These are phyloP conservation scores for Alternaria rosae DNA, from an alignment of 2,329 filamentous ascomycete species.

Conservation along the genomic window DNA sequence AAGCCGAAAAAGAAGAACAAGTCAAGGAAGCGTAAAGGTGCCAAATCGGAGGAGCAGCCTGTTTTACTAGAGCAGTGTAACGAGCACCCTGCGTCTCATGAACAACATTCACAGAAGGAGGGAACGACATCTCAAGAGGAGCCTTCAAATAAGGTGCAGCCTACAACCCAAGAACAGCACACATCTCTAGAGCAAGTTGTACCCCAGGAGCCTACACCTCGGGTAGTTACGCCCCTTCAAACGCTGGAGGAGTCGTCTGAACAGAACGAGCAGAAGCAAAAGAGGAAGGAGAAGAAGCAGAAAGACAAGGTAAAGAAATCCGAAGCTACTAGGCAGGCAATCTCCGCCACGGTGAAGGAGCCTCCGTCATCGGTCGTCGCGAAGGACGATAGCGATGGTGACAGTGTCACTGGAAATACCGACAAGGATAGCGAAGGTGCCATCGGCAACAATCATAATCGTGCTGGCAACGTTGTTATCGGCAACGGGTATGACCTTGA, in stretches of 20 bases:
- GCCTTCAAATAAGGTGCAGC: too few species aligned
- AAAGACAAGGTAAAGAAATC: neutral
- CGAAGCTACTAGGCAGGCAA: neutral
- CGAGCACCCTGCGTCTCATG: neutral
- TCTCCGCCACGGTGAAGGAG: neutral
- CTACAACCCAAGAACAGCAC: neutral
- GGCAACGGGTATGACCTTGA: neutral
- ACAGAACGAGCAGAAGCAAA: neutral
- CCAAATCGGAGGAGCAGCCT: neutral
- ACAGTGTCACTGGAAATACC: neutral
- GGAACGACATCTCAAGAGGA: neutral
- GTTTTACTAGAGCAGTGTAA: neutral
- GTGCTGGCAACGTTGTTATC: neutral
- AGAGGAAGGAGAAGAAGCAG: neutral
- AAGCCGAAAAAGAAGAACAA: neutral
- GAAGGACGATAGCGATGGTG: neutral
- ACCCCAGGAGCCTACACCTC: neutral
- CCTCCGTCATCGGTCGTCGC: neutral
- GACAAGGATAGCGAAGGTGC: neutral
- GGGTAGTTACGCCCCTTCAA: neutral
- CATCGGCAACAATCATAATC: neutral
- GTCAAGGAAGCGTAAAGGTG: neutral
- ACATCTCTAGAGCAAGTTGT: neutral
- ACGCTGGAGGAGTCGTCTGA: neutral
- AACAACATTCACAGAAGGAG: neutral